phyloP scores from a whole-genome alignment of 1,284 basidiomycete genomes.

The Ceratobasidium sp. region DNA sequence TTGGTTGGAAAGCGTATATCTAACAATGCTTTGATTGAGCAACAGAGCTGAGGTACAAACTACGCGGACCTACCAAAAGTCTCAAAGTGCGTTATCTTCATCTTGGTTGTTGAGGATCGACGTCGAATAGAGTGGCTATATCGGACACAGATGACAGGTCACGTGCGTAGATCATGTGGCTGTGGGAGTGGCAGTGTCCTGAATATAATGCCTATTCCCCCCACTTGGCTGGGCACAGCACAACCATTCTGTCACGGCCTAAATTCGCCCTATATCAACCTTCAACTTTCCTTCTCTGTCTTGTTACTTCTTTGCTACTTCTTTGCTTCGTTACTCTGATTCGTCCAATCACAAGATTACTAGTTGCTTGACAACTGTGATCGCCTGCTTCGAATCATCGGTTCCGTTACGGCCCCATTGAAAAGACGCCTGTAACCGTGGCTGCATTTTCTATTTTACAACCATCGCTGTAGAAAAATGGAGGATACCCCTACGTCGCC shows the following conservation, averaged over 20 bases:
- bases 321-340: neutral
- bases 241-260: neutral
- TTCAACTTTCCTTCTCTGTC: too few species aligned
- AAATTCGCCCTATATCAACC: neutral
- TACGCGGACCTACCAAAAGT: conserved; percentile 61
- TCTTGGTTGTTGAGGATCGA: neutral
- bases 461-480: conserved; percentile 32
- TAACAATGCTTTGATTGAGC: conserved; percentile 53
- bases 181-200: conserved; percentile 4
- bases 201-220: conserved; percentile 6
- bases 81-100: conserved; percentile 66
- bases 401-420: neutral
- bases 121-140: neutral
- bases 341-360: neutral
- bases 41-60: conserved; percentile 23
- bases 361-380: neutral
- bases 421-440: conserved; percentile 7
- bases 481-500: conserved; percentile 33
- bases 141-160: conserved; percentile 7
- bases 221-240: neutral
- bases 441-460: conserved; percentile 27
- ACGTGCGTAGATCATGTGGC: neutral
- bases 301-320: too few species aligned
- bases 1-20: conserved; percentile 88
- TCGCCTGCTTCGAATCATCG: neutral